Base-by-base conservation (phyloP, 176 grass and related monocot genomes). In the Musa itinerans region DNA sequence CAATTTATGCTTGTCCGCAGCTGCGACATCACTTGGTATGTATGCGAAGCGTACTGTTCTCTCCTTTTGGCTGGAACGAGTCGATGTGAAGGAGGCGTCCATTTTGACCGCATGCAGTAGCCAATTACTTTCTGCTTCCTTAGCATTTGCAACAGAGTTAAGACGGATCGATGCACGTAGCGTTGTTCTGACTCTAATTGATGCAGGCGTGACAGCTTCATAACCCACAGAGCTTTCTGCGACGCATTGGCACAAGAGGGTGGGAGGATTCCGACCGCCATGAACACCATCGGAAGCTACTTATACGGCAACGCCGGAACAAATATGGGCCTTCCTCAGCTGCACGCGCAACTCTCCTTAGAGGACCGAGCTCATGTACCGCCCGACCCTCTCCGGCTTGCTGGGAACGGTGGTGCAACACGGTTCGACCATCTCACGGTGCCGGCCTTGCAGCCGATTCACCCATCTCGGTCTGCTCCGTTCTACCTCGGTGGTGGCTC, bases 181-280 rank as follows among this genome's bases (percentile, higher is more conserved):
- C 26, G 1, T 27, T 27, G 29, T 29, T 29, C 2, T 3, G 29
- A 29, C 34, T 43, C 34, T 6, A 5, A 49, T 15, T 69, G 1
- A 70, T 51, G 68, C 68, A 71, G 68, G 68, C 27, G 68, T 10
- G 68, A 71, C 10, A 71, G 68, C 26, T 71, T 71, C 68, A 71
- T 71, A 14, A 71, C 68, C 29, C 68, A 71, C 26, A 50, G 68
- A 71, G 68, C 68, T 10, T 71, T 71, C 68, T 71, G 68, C 68
- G 68, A 71, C n/a, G 68, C 68, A 0, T 50, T 71, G 10, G 68
- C 68, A 10, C 68, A 71, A 71, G 68, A 71, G 26, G 29, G 68
- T 10, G 68, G 34, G 4, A 71, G 68, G 43, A 71, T 71, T 22
- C 68, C 68, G 1, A 50, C 68, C 14, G 68, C 34, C 3, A 15